Percentiles rank a stretch among this genome's conserved stretches.
These are phyloP conservation scores for Polytrichum commune DNA, from an alignment of 225 moss, liverwort and hornwort species.

Conservation along the genomic window DNA sequence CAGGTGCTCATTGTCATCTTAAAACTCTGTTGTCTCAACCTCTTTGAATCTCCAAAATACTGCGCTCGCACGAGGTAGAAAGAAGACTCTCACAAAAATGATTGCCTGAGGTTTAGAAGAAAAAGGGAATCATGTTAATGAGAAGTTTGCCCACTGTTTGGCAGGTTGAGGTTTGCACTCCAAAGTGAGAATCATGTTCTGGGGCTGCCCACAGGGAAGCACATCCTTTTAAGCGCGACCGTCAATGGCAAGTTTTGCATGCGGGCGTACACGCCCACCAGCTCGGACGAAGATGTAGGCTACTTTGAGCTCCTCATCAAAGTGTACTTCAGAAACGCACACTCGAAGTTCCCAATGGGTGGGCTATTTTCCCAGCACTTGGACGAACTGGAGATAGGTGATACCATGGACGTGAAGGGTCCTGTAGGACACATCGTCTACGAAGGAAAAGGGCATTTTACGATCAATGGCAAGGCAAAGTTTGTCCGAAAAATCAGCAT, in stretches of 20 bases:
- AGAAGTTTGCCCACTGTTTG: not conserved
- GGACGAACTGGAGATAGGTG: constrained; percentile 47
- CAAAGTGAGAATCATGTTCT: constrained; percentile 66
- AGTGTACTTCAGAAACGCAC: constrained; percentile 40
- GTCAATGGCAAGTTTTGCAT: constrained; percentile 77
- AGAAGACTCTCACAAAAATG: too few species aligned
- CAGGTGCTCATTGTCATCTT: constrained; percentile 14
- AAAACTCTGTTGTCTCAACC: too few species aligned
- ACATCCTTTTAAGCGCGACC: constrained; percentile 64
- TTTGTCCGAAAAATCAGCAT: constrained; percentile 51
- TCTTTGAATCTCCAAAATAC: too few species aligned
- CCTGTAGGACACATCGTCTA: constrained; percentile 78
- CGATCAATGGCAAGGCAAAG: constrained; percentile 39
- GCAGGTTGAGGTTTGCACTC: constrained; percentile 71
- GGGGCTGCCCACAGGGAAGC: constrained; percentile 82
- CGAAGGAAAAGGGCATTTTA: constrained; percentile 52
- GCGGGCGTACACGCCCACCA: constrained; percentile 84
- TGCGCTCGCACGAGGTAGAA: too few species aligned
- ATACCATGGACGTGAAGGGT: constrained; percentile 73
- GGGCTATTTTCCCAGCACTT: constrained; percentile 80
- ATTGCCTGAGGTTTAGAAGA: too few species aligned
- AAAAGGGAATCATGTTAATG: too few species aligned
- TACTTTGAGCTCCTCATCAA: constrained; percentile 85
- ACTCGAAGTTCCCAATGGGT: constrained; percentile 62
- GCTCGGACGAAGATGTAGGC: constrained; percentile 73